Evolutionary conservation across 164 flowering plant species (phyloP).

Genomic region (Stephania cephalantha): DNA sequence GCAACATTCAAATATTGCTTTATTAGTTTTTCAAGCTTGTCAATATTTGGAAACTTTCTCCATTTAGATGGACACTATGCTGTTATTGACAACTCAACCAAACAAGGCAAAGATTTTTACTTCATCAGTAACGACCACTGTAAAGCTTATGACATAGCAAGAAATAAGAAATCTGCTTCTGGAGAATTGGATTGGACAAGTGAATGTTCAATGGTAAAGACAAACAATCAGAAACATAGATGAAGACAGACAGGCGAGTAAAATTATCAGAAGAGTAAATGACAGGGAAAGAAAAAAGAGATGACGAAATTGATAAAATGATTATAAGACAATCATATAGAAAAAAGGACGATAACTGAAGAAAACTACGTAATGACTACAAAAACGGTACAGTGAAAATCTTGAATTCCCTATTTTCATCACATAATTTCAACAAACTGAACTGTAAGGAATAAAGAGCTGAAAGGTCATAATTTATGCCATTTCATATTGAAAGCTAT

Average conservation of each 20-base stretch:
- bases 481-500: not conserved
- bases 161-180: not conserved
- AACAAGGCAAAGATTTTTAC: not conserved
- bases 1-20: not conserved
- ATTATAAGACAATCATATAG: too few relatives aligned
- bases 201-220: not conserved
- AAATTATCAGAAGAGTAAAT: not conserved
- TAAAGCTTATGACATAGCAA: not conserved
- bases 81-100: not conserved
- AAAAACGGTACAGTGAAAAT: not conserved
- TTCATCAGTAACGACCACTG: not conserved
- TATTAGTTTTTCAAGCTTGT: too few relatives aligned
- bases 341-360: too few relatives aligned
- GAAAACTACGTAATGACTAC: not conserved
- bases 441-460: too few relatives aligned
- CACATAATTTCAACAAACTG: not conserved
- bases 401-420: not conserved
- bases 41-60: not conserved
- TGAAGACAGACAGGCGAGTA: not conserved
- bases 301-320: too few relatives aligned
- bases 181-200: not conserved
- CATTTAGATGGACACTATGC: not conserved
- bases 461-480: not conserved
- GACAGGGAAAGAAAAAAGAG: not conserved
- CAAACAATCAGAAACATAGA: not conserved